phyloP scores from a whole-genome alignment of 352 stramenopile genomes.

The Phytophthora sp. region DNA sequence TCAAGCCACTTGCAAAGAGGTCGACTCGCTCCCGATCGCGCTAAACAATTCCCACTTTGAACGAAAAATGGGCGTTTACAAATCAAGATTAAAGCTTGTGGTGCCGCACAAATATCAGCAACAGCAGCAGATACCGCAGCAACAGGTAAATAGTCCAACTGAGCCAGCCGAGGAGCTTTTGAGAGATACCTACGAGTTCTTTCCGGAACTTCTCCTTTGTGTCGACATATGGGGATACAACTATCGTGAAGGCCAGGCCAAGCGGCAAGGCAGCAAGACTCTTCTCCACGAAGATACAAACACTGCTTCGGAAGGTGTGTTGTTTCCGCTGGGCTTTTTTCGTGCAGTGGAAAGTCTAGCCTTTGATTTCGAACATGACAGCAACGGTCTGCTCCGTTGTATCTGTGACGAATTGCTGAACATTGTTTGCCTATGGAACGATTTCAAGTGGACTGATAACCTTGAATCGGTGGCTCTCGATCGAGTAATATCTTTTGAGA shows the following conservation, averaged over 20 bases:
- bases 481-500: slow-evolving; percentile 65
- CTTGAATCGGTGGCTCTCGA: slow-evolving; percentile 51
- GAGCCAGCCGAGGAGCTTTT: slow-evolving; percentile 54
- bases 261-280: slow-evolving; percentile 20
- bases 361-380: slow-evolving; percentile 75
- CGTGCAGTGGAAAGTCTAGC: slow-evolving; percentile 40
- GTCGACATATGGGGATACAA: slow-evolving; percentile 71
- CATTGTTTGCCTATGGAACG: slow-evolving; percentile 80
- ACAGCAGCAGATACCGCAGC: slow-evolving; percentile 32
- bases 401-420: slow-evolving; percentile 79
- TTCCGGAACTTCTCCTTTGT: slow-evolving; percentile 68
- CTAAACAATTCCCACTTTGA: slow-evolving; percentile 80
- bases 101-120: slow-evolving; percentile 52
- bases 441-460: slow-evolving; percentile 78
- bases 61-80: slow-evolving; percentile 80
- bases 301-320: slow-evolving; percentile 3
- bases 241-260: slow-evolving; percentile 42
- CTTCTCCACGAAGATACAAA: slow-evolving; percentile 7
- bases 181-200: slow-evolving; percentile 71
- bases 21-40: slow-evolving; percentile 59
- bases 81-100: slow-evolving; percentile 68
- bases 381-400: slow-evolving; percentile 57
- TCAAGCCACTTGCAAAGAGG: slow-evolving; percentile 52
- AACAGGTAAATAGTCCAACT: slow-evolving; percentile 16
- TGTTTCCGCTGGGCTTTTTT: slow-evolving; percentile 58